Conservation (phyloP, 495 filamentous ascomycete species). For the Tetracladium marchalianum region DNA sequence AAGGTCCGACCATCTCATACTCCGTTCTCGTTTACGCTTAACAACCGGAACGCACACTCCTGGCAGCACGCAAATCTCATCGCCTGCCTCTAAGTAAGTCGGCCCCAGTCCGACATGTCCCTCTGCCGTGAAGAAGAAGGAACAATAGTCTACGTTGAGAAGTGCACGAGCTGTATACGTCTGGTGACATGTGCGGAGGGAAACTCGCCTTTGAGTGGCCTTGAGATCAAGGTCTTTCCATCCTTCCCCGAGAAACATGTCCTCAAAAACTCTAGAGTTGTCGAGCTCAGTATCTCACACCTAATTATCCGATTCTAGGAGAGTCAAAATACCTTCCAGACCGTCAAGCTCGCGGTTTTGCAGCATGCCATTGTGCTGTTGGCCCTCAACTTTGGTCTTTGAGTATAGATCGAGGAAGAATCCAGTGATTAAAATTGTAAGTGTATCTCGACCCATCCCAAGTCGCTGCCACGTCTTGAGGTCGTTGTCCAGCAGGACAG, state of each 20-base stretch:
- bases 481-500: no score
- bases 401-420: no score
- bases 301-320: no score
- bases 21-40: not conserved
- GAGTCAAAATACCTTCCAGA: no score
- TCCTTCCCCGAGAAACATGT: not conserved
- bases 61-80: conserved; percentile 3
- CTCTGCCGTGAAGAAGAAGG: not conserved
- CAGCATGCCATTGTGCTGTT: no score
- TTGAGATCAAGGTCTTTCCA: not conserved
- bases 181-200: not conserved
- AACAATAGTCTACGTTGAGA: not conserved
- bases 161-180: not conserved
- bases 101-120: conserved; percentile 2
- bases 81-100: not conserved
- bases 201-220: not conserved
- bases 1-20: not conserved
- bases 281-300: no score
- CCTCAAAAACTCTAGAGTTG: not conserved
- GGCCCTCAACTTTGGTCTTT: no score
- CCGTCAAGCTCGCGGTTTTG: no score
- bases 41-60: conserved; percentile 5
- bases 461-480: no score
- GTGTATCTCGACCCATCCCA: no score
- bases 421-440: no score